Evolutionary conservation across 306 rosid species (phyloP).

Genomic region (Aeschynomene evenia): DNA sequence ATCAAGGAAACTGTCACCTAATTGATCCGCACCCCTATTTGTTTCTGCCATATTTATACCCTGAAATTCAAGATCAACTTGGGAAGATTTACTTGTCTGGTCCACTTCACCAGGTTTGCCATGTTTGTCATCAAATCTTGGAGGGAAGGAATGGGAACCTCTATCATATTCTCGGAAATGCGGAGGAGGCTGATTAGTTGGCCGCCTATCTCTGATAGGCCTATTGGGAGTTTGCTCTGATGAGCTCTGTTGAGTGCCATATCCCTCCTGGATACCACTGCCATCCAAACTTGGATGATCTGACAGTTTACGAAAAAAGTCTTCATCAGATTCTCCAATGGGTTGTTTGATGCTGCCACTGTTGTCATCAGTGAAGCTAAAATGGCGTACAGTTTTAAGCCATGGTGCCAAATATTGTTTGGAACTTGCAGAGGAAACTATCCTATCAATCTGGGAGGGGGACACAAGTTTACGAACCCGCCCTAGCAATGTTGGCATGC

Average conservation of each 20-base stretch:
- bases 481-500: conserved; percentile 32
- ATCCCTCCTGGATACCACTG: not conserved
- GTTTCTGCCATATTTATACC: conserved; percentile 25
- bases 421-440: conserved; percentile 27
- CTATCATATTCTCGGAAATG: conserved; percentile 8
- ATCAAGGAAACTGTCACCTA: conserved; percentile 65
- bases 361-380: conserved; percentile 38
- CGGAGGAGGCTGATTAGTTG: conserved; percentile 17
- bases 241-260: not conserved
- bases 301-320: not conserved
- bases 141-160: conserved; percentile 28
- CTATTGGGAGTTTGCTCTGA: conserved; percentile 45
- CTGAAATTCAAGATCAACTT: conserved; percentile 30
- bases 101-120: conserved; percentile 1
- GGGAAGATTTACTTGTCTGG: conserved; percentile 17
- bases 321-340: conserved; percentile 29
- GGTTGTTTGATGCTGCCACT: conserved; percentile 6
- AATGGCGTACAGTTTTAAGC: conserved; percentile 35
- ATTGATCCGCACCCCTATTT: conserved; percentile 23
- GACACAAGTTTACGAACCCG: conserved; percentile 33
- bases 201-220: conserved; percentile 39
- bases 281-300: conserved; percentile 7
- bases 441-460: conserved; percentile 26
- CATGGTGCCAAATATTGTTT: conserved; percentile 22
- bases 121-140: conserved; percentile 32